Evolutionary conservation across 306 rosid genomes (phyloP).

Genomic region (Trichosanthes truncata): DNA sequence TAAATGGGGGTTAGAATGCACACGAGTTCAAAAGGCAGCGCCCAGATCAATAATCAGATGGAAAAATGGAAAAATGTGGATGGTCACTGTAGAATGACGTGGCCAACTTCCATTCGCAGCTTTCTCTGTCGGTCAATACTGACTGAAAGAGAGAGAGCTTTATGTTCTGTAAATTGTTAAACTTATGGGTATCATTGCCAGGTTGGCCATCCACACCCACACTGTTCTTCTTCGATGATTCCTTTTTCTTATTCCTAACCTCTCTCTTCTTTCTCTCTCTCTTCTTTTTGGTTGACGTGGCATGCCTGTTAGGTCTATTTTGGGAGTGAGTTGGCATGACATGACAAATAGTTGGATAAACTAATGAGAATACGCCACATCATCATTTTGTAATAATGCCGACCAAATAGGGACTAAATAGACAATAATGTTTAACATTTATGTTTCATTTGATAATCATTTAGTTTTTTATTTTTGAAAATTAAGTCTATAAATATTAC

Average conservation of each 20-base stretch:
- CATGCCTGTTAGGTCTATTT: neutral
- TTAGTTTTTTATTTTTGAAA: too few relatives aligned
- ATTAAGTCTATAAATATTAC: too few relatives aligned
- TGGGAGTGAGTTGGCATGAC: neutral
- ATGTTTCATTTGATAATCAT: too few relatives aligned
- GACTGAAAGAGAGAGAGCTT: neutral
- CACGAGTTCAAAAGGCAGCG: slow-evolving; percentile 6
- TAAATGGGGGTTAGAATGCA: neutral
- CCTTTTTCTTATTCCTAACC: neutral
- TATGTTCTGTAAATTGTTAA: neutral
- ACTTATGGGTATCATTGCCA: slow-evolving; percentile 14
- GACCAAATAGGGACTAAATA: too few relatives aligned
- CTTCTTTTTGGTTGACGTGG: neutral
- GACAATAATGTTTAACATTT: too few relatives aligned
- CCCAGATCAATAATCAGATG: neutral
- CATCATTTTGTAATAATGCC: neutral
- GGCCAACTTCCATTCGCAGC: slow-evolving; percentile 4
- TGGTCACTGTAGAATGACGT: slow-evolving; percentile 2
- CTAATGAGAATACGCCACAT: neutral
- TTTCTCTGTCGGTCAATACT: slow-evolving; percentile 17
- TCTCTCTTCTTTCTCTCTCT: neutral
- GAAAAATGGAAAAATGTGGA: neutral
- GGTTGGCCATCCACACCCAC: slow-evolving; percentile 20
- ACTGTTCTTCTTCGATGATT: slow-evolving; percentile 1
- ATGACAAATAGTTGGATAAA: neutral